Evolutionary conservation across 805 yeast species (phyloP), one percentile per base, ranked within the genome.

Genomic region (Pichia exigua): DNA sequence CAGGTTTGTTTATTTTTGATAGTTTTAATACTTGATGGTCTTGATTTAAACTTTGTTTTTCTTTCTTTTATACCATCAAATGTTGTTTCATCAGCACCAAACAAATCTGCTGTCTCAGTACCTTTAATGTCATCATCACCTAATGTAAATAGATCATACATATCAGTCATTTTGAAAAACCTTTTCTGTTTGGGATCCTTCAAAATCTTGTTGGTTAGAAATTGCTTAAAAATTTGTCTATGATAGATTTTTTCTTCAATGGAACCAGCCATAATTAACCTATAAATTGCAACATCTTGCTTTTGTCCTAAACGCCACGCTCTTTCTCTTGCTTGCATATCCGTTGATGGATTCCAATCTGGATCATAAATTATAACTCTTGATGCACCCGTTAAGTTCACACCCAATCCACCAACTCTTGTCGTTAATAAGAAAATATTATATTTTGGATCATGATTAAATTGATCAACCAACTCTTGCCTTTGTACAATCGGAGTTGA

Each of bases 261-360:
- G 0, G 97, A 82, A 0, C 98, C 97, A 2, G 97, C 89, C 44
- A 90, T 87, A 87, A 94, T 89, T 43, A 94, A 72, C 53, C 99
- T 71, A 60, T 92, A 94, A 38, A 92, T 91, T 8, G 90, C 81
- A 10, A 92, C 97, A 59, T 91, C 96, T 52, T 83, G 81, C 64
- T 86, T 91, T 66, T 92, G 99, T 1, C 99, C 99, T 56, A 92
- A 74, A 57, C 99, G 74, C 98, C 98, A 94, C 0, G 98, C 97
- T 46, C 99, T 71, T 65, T 92, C 99, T 54, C 98, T 74, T 0
- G 99, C 99, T 67, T 92, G 99, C 54, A 91, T 76, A 70, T 92
- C 99, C 0, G 98, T 94, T 1, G 97, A 89, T 0, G 99, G 99
- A 62, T 92, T 92, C 99, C 99, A 92, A 67, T 94, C 98, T 0